Evolutionary conservation across 78 protist species (phyloP), one percentile per base, ranked within the genome.

Genomic region (Neovahlkampfia damariscottae): DNA sequence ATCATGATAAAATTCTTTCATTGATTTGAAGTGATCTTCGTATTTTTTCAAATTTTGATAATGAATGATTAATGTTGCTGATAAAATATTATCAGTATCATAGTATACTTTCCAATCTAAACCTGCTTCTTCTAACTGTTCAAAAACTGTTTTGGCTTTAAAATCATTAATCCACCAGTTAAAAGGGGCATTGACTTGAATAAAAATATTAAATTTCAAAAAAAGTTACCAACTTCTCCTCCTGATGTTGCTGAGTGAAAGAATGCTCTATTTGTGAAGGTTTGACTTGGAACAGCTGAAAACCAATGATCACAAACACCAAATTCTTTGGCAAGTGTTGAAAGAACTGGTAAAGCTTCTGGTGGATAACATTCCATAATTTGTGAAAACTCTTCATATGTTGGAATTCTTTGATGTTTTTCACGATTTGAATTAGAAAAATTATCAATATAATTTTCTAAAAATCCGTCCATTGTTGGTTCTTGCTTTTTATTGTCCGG

Each of bases 311-410:
- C 73, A 39, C 78, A 69, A 38, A 82, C 41, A 30, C 69, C 79
- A 19, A 80, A 82, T 4, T 76, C 79, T 41, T 6, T 19, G 10
- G 78, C 59, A 2, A 80, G 69, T 41, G 77, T 72, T 0, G 3
- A 0, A 77, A 75, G 41, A 40, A 80, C 59, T 1, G 83, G 83
- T 7, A 80, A 32, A 58, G 32, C 67, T 62, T 70, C 83, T 9
- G 78, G 78, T 4, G 69, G 0, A 59, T 66, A 73, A 31, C 37
- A 8, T 27, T 41, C 9, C 79, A 75, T 40, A n/a, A n/a, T n/a
- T n/a, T n/a, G n/a, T n/a, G n/a, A n/a, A n/a, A n/a, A n/a, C n/a
- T n/a, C n/a, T n/a, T n/a, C n/a, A n/a, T n/a, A n/a, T n/a, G n/a
- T n/a, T n/a, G n/a, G n/a, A n/a, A n/a, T n/a, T n/a, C n/a, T n/a